Evolutionary conservation across 108 stramenopile species (phyloP).

Genomic region (Seminavis robusta): DNA sequence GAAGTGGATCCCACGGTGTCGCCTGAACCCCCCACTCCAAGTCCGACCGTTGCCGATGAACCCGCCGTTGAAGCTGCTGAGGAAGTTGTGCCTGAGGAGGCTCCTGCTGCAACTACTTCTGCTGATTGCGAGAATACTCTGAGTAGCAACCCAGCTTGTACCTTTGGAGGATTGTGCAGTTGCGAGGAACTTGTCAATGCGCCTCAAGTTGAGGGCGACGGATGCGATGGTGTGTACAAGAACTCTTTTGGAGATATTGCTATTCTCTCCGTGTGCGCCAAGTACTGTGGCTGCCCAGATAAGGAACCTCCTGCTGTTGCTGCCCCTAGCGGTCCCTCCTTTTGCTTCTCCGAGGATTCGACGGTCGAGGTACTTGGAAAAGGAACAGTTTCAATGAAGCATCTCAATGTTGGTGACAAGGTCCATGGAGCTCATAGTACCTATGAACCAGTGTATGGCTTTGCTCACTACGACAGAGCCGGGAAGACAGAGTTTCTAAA

Average conservation of each 20-base stretch:
- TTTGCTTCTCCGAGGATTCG: too few species aligned
- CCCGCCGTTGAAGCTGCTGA: neutral
- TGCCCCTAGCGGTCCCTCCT: too few species aligned
- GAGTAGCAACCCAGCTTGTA: conserved; percentile 1
- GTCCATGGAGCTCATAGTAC: too few species aligned
- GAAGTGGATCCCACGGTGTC: neutral
- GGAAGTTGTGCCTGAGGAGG: neutral
- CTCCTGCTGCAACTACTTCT: neutral
- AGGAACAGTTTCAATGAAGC: too few species aligned
- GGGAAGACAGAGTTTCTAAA: too few species aligned
- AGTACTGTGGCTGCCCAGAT: too few species aligned
- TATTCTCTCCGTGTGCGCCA: too few species aligned
- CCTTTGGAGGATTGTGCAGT: conserved; percentile 8
- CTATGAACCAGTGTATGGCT: too few species aligned
- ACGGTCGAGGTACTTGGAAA: too few species aligned
- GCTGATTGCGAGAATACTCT: conserved; percentile 2
- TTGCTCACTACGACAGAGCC: too few species aligned
- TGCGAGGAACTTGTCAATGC: conserved; percentile 17
- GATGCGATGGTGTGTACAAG: conserved; percentile 10
- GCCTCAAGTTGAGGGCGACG: conserved; percentile 7
- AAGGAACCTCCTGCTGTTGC: too few species aligned
- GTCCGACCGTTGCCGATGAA: neutral
- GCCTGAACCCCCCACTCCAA: conserved; percentile 3
- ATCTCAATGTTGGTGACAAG: too few species aligned
- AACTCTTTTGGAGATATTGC: conserved; percentile 4